Conservation (phyloP, 345 rosid genomes). For the Syzygium aqueum region DNA sequence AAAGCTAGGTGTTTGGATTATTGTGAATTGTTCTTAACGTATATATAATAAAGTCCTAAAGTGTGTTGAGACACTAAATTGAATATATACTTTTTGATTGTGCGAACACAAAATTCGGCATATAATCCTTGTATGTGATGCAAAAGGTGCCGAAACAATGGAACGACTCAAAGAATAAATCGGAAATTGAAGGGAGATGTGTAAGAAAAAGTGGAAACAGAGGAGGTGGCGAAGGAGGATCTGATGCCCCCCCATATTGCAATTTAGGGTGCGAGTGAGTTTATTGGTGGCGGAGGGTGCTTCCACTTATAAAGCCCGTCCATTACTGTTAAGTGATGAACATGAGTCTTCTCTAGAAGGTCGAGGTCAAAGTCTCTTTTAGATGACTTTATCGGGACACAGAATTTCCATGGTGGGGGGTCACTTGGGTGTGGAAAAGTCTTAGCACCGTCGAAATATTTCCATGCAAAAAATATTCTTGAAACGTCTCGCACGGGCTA, state of each 20-base stretch:
- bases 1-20: too few species aligned
- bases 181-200: background rate
- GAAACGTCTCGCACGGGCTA: accelerated
- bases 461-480: background rate
- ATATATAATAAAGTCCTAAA: background rate
- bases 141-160: background rate
- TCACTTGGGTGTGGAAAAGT: background rate
- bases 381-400: too few species aligned
- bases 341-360: background rate
- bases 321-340: background rate
- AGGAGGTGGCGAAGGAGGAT: background rate
- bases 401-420: too few species aligned
- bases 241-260: background rate
- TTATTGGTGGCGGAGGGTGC: too few species aligned
- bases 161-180: background rate
- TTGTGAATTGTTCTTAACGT: too few species aligned
- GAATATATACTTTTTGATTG: background rate
- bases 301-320: too few species aligned
- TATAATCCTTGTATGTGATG: background rate
- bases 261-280: too few species aligned
- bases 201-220: background rate
- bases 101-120: background rate
- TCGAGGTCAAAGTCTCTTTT: background rate
- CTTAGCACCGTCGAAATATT: background rate
- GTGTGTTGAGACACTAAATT: background rate